Percentiles rank a stretch among this genome's conserved stretches.
phyloP scores from a whole-genome alignment of 2,329 filamentous ascomycete species.

The Stachybotrys echinatus region DNA sequence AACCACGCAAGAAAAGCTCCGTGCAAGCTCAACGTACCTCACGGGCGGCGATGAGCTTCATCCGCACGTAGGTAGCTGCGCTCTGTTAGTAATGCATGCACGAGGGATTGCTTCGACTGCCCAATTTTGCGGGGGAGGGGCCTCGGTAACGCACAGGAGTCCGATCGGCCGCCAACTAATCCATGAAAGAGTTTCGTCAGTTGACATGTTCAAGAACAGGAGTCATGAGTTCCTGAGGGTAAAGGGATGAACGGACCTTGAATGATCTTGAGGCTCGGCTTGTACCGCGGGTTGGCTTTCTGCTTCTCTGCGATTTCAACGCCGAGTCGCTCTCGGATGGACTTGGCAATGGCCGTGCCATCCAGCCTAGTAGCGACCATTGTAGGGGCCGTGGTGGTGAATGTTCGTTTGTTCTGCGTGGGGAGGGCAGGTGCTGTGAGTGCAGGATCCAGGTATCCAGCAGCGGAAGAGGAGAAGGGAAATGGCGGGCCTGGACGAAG shows the following conservation, averaged over 20 bases:
- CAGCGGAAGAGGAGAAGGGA: background rate
- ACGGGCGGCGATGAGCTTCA: conserved; percentile 96
- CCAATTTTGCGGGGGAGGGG: conserved; percentile 15
- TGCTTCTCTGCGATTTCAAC: conserved; percentile 78
- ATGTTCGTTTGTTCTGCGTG: conserved; percentile 13
- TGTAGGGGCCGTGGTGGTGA: conserved; percentile 45
- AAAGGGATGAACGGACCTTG: conserved; percentile 59
- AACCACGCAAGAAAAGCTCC: background rate
- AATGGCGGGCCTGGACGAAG: background rate
- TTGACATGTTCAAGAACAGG: background rate
- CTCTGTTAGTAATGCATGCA: conserved; percentile 24
- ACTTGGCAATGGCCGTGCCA: conserved; percentile 90
- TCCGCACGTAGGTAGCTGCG: conserved; percentile 92
- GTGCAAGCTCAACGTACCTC: conserved; percentile 53
- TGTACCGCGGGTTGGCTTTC: conserved; percentile 77
- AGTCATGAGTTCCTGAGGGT: background rate
- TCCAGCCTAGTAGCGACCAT: conserved; percentile 94
- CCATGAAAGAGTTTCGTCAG: conserved; percentile 8
- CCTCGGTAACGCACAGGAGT: conserved; percentile 61
- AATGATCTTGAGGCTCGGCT: conserved; percentile 87
- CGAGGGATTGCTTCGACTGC: conserved; percentile 3
- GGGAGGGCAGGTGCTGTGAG: background rate
- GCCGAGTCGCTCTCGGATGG: conserved; percentile 77
- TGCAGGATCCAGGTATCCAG: background rate
- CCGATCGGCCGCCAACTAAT: conserved; percentile 82